Evolutionary conservation across 306 rosid genomes (phyloP).

Genomic region (Mimosa pudica): DNA sequence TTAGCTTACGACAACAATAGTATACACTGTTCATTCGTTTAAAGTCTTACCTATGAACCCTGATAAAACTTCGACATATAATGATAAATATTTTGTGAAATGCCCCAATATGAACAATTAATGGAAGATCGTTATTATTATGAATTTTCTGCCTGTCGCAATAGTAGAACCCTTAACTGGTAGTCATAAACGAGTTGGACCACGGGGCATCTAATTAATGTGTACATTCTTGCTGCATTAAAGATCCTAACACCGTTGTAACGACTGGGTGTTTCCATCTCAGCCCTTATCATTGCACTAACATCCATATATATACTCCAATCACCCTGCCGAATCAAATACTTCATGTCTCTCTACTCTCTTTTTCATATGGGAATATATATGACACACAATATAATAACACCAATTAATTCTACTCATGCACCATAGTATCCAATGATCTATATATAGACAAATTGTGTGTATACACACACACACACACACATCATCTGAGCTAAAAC

Average conservation of each 20-base stretch:
- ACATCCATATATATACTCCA: conserved; percentile 11
- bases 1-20: neutral
- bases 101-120: neutral
- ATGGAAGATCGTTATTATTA: neutral
- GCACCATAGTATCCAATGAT: neutral
- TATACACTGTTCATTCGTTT: neutral
- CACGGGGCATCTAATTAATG: conserved; percentile 11
- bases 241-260: neutral
- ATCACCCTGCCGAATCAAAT: conserved; percentile 18
- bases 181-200: conserved; percentile 24
- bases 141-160: neutral
- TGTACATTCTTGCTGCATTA: neutral
- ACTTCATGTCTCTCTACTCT: conserved; percentile 14
- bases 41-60: neutral
- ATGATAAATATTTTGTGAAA: neutral
- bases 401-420: neutral
- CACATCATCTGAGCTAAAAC: neutral
- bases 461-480: too few relatives aligned
- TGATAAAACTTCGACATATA: neutral
- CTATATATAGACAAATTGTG: neutral
- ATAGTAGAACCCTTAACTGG: neutral
- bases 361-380: too few relatives aligned
- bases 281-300: conserved; percentile 35
- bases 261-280: conserved; percentile 14
- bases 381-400: too few relatives aligned